Base-by-base conservation (phyloP, 345 rosid genomes). In the Anacardium occidentale region DNA sequence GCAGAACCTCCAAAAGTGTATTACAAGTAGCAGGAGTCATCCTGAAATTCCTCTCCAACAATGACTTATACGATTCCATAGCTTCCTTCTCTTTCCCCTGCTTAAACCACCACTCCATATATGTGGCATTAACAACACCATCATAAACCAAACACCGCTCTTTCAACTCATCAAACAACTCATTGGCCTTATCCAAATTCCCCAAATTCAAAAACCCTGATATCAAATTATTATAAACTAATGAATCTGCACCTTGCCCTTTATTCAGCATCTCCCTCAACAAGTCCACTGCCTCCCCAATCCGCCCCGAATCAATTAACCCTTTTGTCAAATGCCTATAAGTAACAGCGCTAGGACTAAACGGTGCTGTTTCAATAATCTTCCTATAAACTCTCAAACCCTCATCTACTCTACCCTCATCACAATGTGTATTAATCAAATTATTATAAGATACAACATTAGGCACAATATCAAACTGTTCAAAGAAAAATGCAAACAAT, bases 261-360 rank as follows among this genome's bases (percentile, higher is more conserved):
- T 83, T 93, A 63, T 77, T 83, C 84, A 96, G 76, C 97, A 93
- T 96, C 78, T 91, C 97, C 63, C 92, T 87, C 73, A 96, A 77
- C 59, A 96, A 74, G 72, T 90, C 94, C 70, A 92, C 82, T 0
- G 98, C 98, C 51, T 96, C 97, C 32, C 74, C 86, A 0, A 91
- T 89, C 75, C 98, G 79, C 48, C 91, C 95, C 0, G 83, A 81
- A 70, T 90, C 94, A 68, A 93, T 82, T 78, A 96, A 82, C 21
- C 99, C 99, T 77, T 93, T 93, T 0, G 98, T 90, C 79, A 96
- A 83, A 86, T 96, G 98, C 78, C 96, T 87, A 78, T 90, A 96
- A 1, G 98, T 93, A 64, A 91, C 93, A 0, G 89, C 74, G 0
- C 97, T 91, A 0, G 98, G 99, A 75, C 85, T 77, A 77, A 93